Evolutionary conservation across 1,284 basidiomycete species (phyloP).

Genomic region (Boletellus deceptivus): DNA sequence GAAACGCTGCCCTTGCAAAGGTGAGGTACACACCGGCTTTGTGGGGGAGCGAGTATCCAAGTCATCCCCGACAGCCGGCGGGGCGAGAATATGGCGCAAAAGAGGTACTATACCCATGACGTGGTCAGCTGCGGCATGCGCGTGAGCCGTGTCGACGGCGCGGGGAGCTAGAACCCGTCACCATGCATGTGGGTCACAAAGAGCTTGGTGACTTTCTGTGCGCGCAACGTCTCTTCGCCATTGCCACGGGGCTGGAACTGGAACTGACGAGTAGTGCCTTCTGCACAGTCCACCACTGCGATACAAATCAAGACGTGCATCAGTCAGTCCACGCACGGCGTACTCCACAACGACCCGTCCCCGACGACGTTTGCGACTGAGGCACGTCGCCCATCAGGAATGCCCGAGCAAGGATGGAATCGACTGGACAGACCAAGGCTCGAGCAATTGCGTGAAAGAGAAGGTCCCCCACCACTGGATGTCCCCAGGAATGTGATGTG

Average conservation of each 20-base stretch:
- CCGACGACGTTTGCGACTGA: conserved; percentile 52
- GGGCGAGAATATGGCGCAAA: conserved; percentile 60
- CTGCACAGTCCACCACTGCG: conserved; percentile 84
- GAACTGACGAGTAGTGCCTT: conserved; percentile 77
- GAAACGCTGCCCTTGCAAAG: background rate
- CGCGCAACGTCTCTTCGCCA: conserved; percentile 39
- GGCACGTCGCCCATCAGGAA: conserved; percentile 2
- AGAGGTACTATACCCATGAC: conserved; percentile 78
- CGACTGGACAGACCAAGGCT: conserved; percentile 41
- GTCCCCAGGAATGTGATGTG: conserved; percentile 70
- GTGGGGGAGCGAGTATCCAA: conserved; percentile 20
- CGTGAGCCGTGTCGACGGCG: background rate
- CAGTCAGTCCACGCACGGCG: conserved; percentile 6
- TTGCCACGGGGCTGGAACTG: conserved; percentile 39
- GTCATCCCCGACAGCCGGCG: conserved; percentile 38
- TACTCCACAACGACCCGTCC: conserved; percentile 66
- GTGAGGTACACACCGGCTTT: conserved; percentile 16
- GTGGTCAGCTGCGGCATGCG: conserved; percentile 62
- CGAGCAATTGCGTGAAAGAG: conserved; percentile 66
- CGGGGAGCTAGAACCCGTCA: conserved; percentile 25
- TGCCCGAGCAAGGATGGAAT: background rate
- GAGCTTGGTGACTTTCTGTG: conserved; percentile 64
- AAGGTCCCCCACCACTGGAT: conserved; percentile 71
- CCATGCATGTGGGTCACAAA: conserved; percentile 93
- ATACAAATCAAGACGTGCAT: conserved; percentile 11